Base-by-base conservation (phyloP, 768 basidiomycete genomes). In the Pulveroboletus frians region DNA sequence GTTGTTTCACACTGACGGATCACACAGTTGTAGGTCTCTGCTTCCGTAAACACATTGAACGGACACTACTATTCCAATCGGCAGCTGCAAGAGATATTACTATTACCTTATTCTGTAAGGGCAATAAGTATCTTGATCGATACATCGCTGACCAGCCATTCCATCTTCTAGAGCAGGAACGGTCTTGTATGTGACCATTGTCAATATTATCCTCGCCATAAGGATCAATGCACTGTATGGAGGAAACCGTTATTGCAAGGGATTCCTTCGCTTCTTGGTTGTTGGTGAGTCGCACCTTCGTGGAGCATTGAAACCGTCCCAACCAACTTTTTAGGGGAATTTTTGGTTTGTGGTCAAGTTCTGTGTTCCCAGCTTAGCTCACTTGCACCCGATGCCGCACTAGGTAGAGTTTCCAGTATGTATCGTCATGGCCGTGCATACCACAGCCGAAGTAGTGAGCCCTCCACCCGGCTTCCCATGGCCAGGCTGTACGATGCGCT, bases 41-140 rank as follows among this genome's bases (percentile, higher is more conserved):
- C 11, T 32, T 29, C 14, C 20, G 21, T 39, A 15, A 30, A 9
- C 17, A 10, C 9, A 30, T n/a, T 5, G 9, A 45, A 31, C 4
- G n/a, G 15, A 18, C 26, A 6, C 14, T 35, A 43, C 13, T 2
- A 21, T 46, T 13, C 23, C 2, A 20, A 18, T 30, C 7, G n/a
- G n/a, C 15, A 62, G 61, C 31, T 62, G 61, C 50, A 63, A 49
- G 52, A 2, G 29, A 32, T 62, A 63, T 51, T 61, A 53, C 36
- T 55, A 55, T 26, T 62, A 61, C n/a, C 9, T 51, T 1, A 58
- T 47, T 43, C 41, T 63, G 61, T 64, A 50, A 47, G 55, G 20
- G 18, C 18, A 0, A 30, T 21, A 36, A 5, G n/a, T 29, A 4
- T 13, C 8, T 5, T 9, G 6, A 14, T 27, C 9, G n/a, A 1